Evolutionary conservation across 2,329 filamentous ascomycete species (phyloP), one percentile per base, ranked within the genome.

Genomic region (Paramyrothecium sp.): DNA sequence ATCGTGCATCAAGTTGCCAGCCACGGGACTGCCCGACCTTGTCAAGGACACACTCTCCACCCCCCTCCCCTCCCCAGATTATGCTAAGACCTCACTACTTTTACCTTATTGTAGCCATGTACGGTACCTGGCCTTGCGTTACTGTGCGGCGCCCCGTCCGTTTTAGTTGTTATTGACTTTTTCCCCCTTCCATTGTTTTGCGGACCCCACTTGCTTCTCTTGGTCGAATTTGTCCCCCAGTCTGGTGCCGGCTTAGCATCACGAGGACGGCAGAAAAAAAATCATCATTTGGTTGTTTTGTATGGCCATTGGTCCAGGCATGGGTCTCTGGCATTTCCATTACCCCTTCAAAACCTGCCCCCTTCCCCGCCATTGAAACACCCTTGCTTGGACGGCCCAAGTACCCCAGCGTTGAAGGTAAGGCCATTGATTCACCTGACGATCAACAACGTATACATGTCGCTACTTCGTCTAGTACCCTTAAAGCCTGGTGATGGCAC

Each of bases 1-100:
- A 73, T 74, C 63, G 65, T 70, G 68, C 68, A 69, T 65, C 60
- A 22, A 16, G 26, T 61, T 56, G 63, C 64, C 62, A 65, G 62
- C 66, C 66, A 67, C 65, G 60, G 57, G 58, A 51, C 61, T 53
- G 56, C 41, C 60, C 61, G 58, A 58, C 50, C 55, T 56, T 51
- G 46, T 19, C 38, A 16, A 44, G 13, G n/a, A 44, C 7, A 7
- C 38, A 4, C 20, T 49, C 16, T 22, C 47, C 47, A 23, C 38
- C 17, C 17, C 47, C 19, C 47, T n/a, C 44, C 44, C 20, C 20
- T 48, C 47, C 22, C 47, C 47, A 21, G 47, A 49, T 23, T 49
- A 13, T 49, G 19, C 47, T 21, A 23, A 53, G 47, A 53, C n/a
- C 33, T 38, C 8, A 19, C 26, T 53, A 7, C 44, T 10, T 10